Percentiles rank a stretch among this genome's conserved stretches.
phyloP scores from a whole-genome alignment of 495 filamentous ascomycete species.

The Neurospora sp. region DNA sequence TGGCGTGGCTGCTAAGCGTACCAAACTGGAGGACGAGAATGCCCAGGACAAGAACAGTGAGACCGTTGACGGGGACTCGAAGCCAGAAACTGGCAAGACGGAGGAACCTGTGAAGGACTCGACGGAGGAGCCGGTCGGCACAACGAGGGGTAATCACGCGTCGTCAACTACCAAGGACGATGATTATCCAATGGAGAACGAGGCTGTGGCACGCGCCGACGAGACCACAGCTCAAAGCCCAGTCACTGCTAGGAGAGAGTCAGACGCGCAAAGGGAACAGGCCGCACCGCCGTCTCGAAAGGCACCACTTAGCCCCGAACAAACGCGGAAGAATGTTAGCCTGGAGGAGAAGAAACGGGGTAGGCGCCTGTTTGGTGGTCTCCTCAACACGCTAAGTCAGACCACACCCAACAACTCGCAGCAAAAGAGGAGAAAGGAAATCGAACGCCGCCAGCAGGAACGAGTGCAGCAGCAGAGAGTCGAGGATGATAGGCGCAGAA shows the following conservation, averaged over 20 bases:
- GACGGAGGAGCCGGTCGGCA: not conserved
- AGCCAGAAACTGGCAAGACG: not conserved
- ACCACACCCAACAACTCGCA: slow-evolving; percentile 47
- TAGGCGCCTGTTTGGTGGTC: slow-evolving; percentile 78
- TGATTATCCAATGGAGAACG: not conserved
- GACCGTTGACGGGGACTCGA: not conserved
- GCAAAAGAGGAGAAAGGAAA: slow-evolving; percentile 73
- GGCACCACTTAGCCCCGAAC: not conserved
- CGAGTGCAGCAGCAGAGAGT: slow-evolving; percentile 64
- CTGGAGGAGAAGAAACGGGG: slow-evolving; percentile 80
- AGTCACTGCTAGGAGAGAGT: not conserved
- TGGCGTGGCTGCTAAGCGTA: slow-evolving; percentile 12
- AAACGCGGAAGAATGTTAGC: slow-evolving; percentile 34
- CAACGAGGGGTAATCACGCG: not conserved
- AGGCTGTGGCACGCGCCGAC: not conserved
- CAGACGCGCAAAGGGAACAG: not conserved
- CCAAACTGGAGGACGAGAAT: slow-evolving; percentile 7
- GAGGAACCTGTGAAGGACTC: not conserved
- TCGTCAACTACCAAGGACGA: not conserved
- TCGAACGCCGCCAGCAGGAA: slow-evolving; percentile 81
- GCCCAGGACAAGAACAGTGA: slow-evolving; percentile 11
- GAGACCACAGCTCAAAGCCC: not conserved
- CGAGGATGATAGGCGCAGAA: slow-evolving; percentile 55
- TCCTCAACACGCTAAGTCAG: slow-evolving; percentile 82
- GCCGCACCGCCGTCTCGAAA: not conserved